phyloP scores from a whole-genome alignment of 164 flowering plant species.

The Tetrastigma voinierianum region DNA sequence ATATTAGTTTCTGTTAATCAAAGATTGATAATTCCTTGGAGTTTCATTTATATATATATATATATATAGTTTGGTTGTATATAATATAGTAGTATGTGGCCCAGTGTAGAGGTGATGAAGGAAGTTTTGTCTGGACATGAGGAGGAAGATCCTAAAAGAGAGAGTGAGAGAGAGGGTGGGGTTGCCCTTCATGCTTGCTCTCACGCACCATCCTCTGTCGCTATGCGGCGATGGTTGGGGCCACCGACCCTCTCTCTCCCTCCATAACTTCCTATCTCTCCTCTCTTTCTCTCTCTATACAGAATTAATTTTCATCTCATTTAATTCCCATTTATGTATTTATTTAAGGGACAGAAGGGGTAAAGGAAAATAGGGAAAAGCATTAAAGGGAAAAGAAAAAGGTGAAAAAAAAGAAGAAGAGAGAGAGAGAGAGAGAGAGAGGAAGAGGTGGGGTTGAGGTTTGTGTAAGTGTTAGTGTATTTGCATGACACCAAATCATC shows the following conservation, averaged over 20 bases:
- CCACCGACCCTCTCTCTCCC: conserved; percentile 28
- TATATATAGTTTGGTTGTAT: too few relatives aligned
- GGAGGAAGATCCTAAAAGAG: conserved; percentile 21
- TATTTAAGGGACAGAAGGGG: neutral
- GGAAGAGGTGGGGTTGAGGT: neutral
- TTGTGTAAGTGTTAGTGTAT: conserved; percentile 27
- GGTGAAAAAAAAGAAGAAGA: neutral
- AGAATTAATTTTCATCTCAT: neutral
- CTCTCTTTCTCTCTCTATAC: conserved; percentile 8
- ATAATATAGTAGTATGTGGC: conserved; percentile 1
- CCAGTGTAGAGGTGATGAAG: conserved; percentile 15
- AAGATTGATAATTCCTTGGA: too few relatives aligned
- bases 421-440: neutral
- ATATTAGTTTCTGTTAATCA: too few relatives aligned
- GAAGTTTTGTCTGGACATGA: conserved; percentile 19
- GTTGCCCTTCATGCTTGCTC: conserved; percentile 20
- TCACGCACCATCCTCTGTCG: conserved; percentile 33
- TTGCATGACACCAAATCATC: conserved; percentile 32
- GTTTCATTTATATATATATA: neutral
- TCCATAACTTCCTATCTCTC: conserved; percentile 12
- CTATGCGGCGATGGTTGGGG: conserved; percentile 27
- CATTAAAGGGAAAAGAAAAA: neutral
- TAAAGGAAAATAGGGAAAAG: conserved; percentile 3
- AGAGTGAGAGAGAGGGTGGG: conserved; percentile 19
- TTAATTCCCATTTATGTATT: neutral